Conservation (phyloP, 106 monocot genomes). For the Dendrobium officinale region DNA sequence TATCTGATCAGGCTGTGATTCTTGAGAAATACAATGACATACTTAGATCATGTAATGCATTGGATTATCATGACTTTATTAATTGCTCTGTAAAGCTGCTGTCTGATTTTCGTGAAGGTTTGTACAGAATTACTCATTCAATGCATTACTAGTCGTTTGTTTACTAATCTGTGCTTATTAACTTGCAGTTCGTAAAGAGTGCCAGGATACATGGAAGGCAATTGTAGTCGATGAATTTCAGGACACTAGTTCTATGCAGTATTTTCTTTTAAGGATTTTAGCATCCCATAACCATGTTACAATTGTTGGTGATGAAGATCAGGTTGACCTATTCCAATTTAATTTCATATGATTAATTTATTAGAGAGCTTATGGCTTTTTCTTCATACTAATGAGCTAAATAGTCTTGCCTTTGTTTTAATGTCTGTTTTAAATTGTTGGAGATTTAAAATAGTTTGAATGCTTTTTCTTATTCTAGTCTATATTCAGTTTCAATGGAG, state of each 20-base stretch:
- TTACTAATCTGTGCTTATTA: conserved; percentile 7
- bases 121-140: background rate
- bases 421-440: background rate
- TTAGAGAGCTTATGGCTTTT: background rate
- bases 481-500: conserved; percentile 96
- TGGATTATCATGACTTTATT: conserved; percentile 97
- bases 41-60: conserved; percentile 77
- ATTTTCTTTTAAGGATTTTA: conserved; percentile 59
- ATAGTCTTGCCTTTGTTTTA: background rate
- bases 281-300: conserved; percentile 74
- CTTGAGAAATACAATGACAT: conserved; percentile 62
- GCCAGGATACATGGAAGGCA: conserved; percentile 71
- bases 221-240: conserved; percentile 97
- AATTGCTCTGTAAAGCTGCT: conserved; percentile 69
- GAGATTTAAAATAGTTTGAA: conserved; percentile 5
- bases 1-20: conserved; percentile 50
- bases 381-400: background rate
- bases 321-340: conserved; percentile 29
- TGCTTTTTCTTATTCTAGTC: conserved; percentile 42
- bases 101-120: conserved; percentile 82
- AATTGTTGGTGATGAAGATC: conserved; percentile 93
- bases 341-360: background rate
- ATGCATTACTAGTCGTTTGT: background rate
- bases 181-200: conserved; percentile 53
- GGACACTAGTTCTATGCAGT: conserved; percentile 95